Base-by-base conservation (phyloP, 2,329 filamentous ascomycete species). In the Sarocladium kiliense region DNA sequence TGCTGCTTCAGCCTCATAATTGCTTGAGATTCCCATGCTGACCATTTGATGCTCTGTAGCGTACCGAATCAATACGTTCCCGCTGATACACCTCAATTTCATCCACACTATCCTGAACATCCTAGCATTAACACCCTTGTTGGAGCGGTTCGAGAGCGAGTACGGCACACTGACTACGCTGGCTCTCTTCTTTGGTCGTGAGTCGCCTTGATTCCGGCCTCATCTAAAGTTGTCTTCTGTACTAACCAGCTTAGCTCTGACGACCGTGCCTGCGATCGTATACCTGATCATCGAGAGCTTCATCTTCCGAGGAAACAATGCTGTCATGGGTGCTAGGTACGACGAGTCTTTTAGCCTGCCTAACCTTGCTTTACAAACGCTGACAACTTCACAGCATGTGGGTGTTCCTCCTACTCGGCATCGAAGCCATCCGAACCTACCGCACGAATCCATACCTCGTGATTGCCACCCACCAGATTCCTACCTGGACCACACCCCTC, bases 81-180 rank as follows among this genome's bases (percentile, higher is more conserved):
- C 92, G 1, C 77, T 99, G 56, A 85, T 97, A 58, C 94, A 99
- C 68, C 71, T 84, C 44, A 88, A 87, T 63, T 80, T 95, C 68
- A 76, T 96, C 63, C 94, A 97, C 71, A 80, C 87, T 58, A 65
- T 92, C 54, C 75, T 95, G 66, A 96, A 97, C 71, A 69, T 91
- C 23, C 54, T 95, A 59, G 89, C 91, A 21, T 70, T 97, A 59
- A 86, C 87, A 37, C 94, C 94, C n/a, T 77, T 99, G 53, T 75
- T 99, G 69, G 93, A 97, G 72, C 84, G 92, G 58, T 99, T 97
- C 71, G 94, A 99, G 74, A 82, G 84, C 59, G 93, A 97, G 69
- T 86, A 95, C 70, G 94, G 94, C 54, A 97, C 93, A 7, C 76
- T 97, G 65, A 90, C 90, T 25, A 88, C 91, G n/a, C 69, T 96